These are phyloP conservation scores for Tetrahymena elliotti DNA, from an alignment of 73 alveolate species.

Conservation along the genomic window DNA sequence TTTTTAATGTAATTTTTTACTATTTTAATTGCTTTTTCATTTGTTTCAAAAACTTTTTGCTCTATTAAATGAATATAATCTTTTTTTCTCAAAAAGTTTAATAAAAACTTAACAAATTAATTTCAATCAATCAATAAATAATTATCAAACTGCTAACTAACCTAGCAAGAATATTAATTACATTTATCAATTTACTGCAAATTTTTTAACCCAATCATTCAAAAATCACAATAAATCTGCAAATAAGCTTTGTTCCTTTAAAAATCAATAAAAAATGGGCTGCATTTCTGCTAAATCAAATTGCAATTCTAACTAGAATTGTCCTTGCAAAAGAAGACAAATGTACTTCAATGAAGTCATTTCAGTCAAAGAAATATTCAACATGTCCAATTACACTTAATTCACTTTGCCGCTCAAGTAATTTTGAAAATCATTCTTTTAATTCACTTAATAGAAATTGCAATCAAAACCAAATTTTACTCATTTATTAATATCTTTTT, in stretches of 20 bases:
- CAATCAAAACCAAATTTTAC: no score
- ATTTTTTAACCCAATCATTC: background rate
- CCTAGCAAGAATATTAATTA: background rate
- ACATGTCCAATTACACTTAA: background rate
- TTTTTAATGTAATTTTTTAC: background rate
- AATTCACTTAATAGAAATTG: no score
- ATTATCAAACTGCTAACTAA: no score
- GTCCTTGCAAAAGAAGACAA: background rate
- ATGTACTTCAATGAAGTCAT: background rate
- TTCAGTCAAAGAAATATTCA: background rate
- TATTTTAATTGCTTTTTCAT: background rate
- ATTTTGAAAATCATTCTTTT: background rate
- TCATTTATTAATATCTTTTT: no score
- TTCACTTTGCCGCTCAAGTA: background rate
- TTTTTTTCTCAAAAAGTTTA: background rate
- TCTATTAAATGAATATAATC: background rate
- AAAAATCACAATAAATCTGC: background rate
- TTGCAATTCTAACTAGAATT: background rate
- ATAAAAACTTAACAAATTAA: no score
- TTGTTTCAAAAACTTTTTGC: background rate
- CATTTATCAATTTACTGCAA: background rate
- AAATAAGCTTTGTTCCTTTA: background rate
- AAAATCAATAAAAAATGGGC: background rate
- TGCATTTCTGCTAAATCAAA: background rate
- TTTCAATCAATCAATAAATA: no score